These are phyloP conservation scores for Candida ortonii DNA, from an alignment of 805 yeast genomes.

Conservation along the genomic window DNA sequence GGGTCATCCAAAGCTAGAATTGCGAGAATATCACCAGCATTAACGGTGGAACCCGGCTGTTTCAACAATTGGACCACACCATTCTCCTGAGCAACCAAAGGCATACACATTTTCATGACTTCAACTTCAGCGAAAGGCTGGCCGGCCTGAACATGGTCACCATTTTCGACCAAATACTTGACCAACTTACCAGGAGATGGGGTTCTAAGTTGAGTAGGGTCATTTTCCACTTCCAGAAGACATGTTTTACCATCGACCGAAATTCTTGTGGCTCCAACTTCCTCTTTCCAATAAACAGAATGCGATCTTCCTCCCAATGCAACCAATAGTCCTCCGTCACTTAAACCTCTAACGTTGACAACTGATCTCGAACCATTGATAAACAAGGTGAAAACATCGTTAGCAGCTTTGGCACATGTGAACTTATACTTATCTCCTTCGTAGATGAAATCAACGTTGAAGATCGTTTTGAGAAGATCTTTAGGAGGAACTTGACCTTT, in stretches of 20 bases:
- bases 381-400: constrained; percentile 81
- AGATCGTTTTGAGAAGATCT: constrained; percentile 77
- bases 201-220: constrained; percentile 97
- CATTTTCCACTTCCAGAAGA: constrained; percentile 89
- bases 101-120: constrained; percentile 99
- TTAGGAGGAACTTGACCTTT: constrained; percentile 94
- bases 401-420: constrained; percentile 90
- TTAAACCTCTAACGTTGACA: constrained; percentile 81
- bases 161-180: constrained; percentile 88
- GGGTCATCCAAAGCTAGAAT: constrained; percentile 95
- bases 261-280: constrained; percentile 89
- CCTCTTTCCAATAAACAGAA: constrained; percentile 96
- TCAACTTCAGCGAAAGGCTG: constrained; percentile 98
- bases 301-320: constrained; percentile 92
- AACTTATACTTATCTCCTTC: constrained; percentile 92
- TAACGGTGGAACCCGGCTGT: constrained; percentile 97
- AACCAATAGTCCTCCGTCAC: constrained; percentile 91
- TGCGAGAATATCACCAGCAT: constrained; percentile 96
- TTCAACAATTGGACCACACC: constrained; percentile 90
- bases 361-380: constrained; percentile 90
- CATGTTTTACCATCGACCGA: constrained; percentile 96
- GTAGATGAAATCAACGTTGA: constrained; percentile 91
- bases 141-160: constrained; percentile 88
- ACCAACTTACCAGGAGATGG: constrained; percentile 99
- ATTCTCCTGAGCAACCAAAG: constrained; percentile 87